Evolutionary conservation across 2,329 filamentous ascomycete species (phyloP).

Genomic region (Cordyceps sp.): DNA sequence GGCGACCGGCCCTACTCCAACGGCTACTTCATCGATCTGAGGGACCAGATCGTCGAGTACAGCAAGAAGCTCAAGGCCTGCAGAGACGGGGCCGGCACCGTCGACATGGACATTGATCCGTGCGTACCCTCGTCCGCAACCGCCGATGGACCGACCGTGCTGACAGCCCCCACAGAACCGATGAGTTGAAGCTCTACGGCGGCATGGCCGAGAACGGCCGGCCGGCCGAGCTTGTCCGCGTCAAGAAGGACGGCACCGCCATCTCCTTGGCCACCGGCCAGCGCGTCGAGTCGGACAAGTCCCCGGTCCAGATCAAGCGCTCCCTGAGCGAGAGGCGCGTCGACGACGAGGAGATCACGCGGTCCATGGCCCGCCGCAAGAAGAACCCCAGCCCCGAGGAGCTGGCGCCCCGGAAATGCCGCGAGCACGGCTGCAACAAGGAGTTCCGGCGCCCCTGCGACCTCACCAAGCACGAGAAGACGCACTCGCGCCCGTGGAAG

Average conservation of each 20-base stretch:
- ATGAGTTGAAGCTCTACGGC: constrained; percentile 66
- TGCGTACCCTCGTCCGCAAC: constrained; percentile 30
- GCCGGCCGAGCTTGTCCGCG: constrained; percentile 68
- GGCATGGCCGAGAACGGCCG: constrained; percentile 69
- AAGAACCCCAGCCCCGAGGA: constrained; percentile 81
- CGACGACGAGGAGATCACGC: constrained; percentile 68
- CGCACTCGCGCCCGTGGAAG: constrained; percentile 92
- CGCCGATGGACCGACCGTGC: no score
- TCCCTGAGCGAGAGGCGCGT: constrained; percentile 53
- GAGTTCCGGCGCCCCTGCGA: constrained; percentile 96
- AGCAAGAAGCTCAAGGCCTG: constrained; percentile 66
- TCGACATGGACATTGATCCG: constrained; percentile 41
- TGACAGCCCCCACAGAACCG: constrained; percentile 21
- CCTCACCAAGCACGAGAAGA: constrained; percentile 95
- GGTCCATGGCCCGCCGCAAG: constrained; percentile 91
- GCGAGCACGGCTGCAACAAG: constrained; percentile 63
- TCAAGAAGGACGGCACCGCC: constrained; percentile 63
- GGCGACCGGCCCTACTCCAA: constrained; percentile 83
- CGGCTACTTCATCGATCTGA: constrained; percentile 92
- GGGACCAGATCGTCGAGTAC: constrained; percentile 85
- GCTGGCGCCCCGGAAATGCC: constrained; percentile 63
- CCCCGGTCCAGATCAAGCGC: constrained; percentile 41
- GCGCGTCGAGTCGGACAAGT: constrained; percentile 38
- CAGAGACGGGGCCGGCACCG: constrained; percentile 42
- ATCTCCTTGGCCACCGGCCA: constrained; percentile 62